These are phyloP conservation scores for Dioscorea cayenensis DNA, from an alignment of 116 monocot species.

Conservation along the genomic window DNA sequence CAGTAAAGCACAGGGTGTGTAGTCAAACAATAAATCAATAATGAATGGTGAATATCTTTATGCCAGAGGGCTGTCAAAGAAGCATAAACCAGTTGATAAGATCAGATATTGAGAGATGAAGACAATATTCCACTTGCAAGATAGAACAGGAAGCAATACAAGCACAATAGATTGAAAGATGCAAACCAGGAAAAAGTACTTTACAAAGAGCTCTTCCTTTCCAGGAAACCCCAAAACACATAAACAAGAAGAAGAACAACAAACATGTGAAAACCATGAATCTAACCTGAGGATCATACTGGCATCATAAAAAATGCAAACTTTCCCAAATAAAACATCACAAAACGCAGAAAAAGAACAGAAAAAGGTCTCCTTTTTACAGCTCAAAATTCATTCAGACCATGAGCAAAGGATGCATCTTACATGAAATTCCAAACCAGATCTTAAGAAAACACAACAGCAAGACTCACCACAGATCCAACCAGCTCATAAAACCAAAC, in stretches of 20 bases:
- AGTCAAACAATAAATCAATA: neutral
- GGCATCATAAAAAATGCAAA: neutral
- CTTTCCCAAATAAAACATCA: neutral
- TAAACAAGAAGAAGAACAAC: neutral
- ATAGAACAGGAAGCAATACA: neutral
- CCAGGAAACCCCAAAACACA: neutral
- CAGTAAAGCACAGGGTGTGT: neutral
- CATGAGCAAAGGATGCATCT: slow-evolving; percentile 1
- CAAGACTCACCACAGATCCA: neutral
- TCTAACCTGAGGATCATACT: neutral
- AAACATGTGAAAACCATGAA: neutral
- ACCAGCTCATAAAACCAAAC: neutral
- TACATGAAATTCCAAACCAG: neutral
- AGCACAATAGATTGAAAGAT: neutral
- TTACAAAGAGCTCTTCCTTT: neutral
- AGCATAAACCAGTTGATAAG: neutral
- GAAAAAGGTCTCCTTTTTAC: neutral
- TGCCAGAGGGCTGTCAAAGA: neutral
- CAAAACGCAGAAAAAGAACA: neutral
- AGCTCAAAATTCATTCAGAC: neutral
- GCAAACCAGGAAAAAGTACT: neutral
- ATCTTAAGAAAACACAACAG: neutral
- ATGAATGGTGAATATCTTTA: neutral
- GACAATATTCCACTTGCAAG: neutral
- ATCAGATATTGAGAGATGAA: neutral